These are phyloP conservation scores for Castanea sativa DNA, from an alignment of 306 rosid genomes.

Conservation along the genomic window DNA sequence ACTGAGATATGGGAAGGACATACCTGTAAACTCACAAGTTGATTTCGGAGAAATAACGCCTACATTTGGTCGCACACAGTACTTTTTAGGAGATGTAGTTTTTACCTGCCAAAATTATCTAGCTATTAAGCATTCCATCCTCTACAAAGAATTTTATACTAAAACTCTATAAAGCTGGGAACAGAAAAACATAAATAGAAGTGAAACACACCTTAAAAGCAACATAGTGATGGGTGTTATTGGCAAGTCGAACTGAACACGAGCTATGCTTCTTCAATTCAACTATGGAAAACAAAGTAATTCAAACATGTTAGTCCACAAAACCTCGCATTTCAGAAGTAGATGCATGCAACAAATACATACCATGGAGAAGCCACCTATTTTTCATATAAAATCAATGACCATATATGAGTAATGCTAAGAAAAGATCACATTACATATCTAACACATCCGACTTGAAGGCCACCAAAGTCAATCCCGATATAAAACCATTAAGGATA, in stretches of 20 bases:
- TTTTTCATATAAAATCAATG: not conserved
- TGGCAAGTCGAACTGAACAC: constrained; percentile 66
- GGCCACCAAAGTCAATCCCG: not conserved
- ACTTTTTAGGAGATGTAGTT: constrained; percentile 90
- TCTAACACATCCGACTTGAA: not conserved
- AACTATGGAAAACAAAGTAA: constrained; percentile 38
- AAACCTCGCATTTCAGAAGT: not conserved
- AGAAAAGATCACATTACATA: not conserved
- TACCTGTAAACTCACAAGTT: constrained; percentile 74
- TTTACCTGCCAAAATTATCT: constrained; percentile 61
- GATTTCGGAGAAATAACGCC: constrained; percentile 74
- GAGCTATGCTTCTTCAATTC: constrained; percentile 83
- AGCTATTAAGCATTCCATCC: not conserved
- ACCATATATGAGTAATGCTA: not conserved
- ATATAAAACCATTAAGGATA: not conserved
- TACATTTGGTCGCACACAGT: constrained; percentile 87
- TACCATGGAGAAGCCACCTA: not conserved
- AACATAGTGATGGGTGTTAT: constrained; percentile 52
- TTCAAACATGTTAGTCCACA: not conserved
- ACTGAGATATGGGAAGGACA: not conserved
- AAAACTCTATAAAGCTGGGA: not conserved
- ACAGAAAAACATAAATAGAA: not conserved
- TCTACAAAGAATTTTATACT: not conserved
- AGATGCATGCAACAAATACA: not conserved
- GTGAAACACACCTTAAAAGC: constrained; percentile 75